Evolutionary conservation across 306 rosid genomes (phyloP).

Genomic region (Cercis canadensis): DNA sequence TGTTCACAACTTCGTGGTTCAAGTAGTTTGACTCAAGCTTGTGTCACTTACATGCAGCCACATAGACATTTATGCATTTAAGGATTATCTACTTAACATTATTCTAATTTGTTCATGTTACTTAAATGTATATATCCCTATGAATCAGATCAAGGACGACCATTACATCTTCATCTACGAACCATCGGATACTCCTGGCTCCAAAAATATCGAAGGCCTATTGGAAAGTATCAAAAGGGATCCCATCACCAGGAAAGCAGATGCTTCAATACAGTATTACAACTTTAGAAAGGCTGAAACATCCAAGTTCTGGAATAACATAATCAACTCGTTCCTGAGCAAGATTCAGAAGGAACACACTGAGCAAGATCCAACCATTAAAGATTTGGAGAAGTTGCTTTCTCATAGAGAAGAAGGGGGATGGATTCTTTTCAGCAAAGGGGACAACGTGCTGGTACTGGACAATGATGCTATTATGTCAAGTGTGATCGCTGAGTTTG

Average conservation of each 20-base stretch:
- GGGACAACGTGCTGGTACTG: slow-evolving; percentile 22
- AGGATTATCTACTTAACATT: too few relatives aligned
- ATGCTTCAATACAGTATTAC: slow-evolving; percentile 35
- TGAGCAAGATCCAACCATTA: neutral
- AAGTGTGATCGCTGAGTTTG: slow-evolving; percentile 43
- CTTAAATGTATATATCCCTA: too few relatives aligned
- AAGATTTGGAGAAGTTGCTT: slow-evolving; percentile 41
- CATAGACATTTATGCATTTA: too few relatives aligned
- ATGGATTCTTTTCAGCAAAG: slow-evolving; percentile 47
- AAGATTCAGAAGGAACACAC: neutral
- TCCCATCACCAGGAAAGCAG: slow-evolving; percentile 28
- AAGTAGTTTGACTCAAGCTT: too few relatives aligned
- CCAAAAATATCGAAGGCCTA: neutral
- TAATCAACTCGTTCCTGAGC: slow-evolving; percentile 32
- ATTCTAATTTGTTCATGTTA: too few relatives aligned
- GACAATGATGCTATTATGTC: slow-evolving; percentile 28
- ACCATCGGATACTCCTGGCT: neutral
- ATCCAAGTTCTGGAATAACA: slow-evolving; percentile 42
- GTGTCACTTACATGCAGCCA: too few relatives aligned
- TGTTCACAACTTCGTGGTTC: too few relatives aligned
- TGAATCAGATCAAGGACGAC: slow-evolving; percentile 35
- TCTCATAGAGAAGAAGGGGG: slow-evolving; percentile 41
- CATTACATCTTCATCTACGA: slow-evolving; percentile 50
- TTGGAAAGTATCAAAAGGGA: slow-evolving; percentile 31
- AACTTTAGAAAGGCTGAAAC: slow-evolving; percentile 30